Conservation (phyloP, 1,284 basidiomycete genomes). For the Lignosus rhinocerotis region DNA sequence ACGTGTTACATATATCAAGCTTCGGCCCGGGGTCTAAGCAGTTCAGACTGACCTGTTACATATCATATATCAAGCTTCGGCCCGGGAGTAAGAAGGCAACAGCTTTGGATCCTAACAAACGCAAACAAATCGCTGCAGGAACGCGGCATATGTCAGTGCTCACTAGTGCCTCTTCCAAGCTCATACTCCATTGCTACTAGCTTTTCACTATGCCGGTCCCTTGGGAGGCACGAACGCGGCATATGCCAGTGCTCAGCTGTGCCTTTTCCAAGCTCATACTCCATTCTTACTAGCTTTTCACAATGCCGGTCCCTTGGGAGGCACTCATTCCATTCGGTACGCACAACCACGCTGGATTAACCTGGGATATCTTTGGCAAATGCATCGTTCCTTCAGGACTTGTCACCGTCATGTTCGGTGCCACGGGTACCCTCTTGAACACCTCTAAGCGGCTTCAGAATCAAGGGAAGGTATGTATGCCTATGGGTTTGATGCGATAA, state of each 20-base stretch:
- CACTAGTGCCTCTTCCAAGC: constrained; percentile 3
- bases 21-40: too few species aligned
- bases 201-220: constrained; percentile 78
- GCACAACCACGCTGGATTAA: not conserved
- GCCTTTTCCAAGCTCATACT: too few species aligned
- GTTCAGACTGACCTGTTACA: too few species aligned
- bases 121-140: constrained; percentile 4
- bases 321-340: constrained; percentile 91
- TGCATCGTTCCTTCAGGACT: constrained; percentile 55
- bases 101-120: constrained; percentile 17
- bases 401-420: constrained; percentile 85
- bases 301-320: constrained; percentile 94
- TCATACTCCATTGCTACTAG: constrained; percentile 6
- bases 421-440: constrained; percentile 84
- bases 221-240: constrained; percentile 93
- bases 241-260: too few species aligned
- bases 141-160: not conserved
- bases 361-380: not conserved
- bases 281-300: constrained; percentile 15
- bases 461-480: constrained; percentile 75
- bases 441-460: constrained; percentile 78
- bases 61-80: not conserved
- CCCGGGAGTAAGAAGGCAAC: constrained; percentile 7
- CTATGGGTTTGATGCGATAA: not conserved
- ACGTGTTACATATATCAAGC: not conserved